Percentiles rank a stretch among this genome's conserved stretches.
phyloP scores from a whole-genome alignment of 208 protist genomes.

The Leishmania lainsoni region DNA sequence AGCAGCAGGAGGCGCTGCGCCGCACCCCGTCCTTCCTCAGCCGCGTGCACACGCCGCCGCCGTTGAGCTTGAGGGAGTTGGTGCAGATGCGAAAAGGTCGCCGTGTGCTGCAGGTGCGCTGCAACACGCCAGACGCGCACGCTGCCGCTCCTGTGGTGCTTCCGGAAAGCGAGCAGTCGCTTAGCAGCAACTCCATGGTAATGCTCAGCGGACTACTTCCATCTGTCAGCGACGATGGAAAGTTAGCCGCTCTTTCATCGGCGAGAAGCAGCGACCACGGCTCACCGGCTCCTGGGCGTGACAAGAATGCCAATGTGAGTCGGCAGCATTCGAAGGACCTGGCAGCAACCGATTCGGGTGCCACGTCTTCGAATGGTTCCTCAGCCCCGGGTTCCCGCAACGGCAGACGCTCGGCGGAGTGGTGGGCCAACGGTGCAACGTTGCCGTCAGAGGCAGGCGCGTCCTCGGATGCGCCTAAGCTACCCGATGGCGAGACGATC shows the following conservation, averaged over 20 bases:
- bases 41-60: conserved; percentile 47
- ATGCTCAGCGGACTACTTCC: conserved; percentile 1
- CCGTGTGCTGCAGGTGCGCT: conserved; percentile 5
- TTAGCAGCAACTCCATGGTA: conserved; percentile 10
- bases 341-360: neutral
- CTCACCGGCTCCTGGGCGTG: neutral
- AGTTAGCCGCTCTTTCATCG: neutral
- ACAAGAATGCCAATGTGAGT: neutral
- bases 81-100: conserved; percentile 18
- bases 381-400: neutral
- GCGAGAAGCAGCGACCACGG: neutral
- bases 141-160: neutral
- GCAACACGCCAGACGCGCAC: conserved; percentile 7
- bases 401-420: neutral
- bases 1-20: conserved; percentile 39
- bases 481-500: neutral
- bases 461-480: neutral
- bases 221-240: neutral
- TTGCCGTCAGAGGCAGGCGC: neutral
- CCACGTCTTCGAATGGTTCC: neutral
- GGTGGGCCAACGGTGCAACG: neutral
- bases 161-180: conserved; percentile 2
- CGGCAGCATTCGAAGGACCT: neutral
- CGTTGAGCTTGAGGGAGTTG: conserved; percentile 26
- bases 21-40: conserved; percentile 36